Percentiles rank a stretch among this genome's conserved stretches.
These are phyloP conservation scores for Coemansia biformis DNA, from an alignment of 192 early-diverging fungal species.

Conservation along the genomic window DNA sequence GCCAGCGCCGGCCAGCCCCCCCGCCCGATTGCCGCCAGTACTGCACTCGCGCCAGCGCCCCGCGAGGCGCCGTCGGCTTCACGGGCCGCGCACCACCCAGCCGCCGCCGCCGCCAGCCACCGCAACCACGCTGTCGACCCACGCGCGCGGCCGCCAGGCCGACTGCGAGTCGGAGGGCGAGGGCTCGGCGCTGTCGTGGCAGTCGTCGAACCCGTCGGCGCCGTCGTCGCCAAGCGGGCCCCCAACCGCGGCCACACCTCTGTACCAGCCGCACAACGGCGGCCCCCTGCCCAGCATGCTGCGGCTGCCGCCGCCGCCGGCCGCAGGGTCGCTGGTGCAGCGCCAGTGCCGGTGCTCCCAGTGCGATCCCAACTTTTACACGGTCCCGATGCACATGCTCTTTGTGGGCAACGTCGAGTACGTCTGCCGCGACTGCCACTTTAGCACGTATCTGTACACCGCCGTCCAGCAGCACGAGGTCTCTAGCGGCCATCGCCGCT, in stretches of 20 bases:
- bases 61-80: no score
- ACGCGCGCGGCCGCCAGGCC: slow-evolving; percentile 2
- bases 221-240: background rate
- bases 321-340: slow-evolving; percentile 6
- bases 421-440: slow-evolving; percentile 47
- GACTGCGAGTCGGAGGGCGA: slow-evolving; percentile 12
- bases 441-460: slow-evolving; percentile 23
- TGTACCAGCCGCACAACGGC: slow-evolving; percentile 1
- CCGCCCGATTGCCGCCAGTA: no score
- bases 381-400: slow-evolving; percentile 26
- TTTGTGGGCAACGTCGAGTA: slow-evolving; percentile 34
- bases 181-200: slow-evolving; percentile 12
- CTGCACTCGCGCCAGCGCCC: no score
- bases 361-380: slow-evolving; percentile 49
- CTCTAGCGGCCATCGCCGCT: slow-evolving; percentile 40
- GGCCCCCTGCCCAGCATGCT: slow-evolving; percentile 1
- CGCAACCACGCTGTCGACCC: slow-evolving; percentile 7
- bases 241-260: no score
- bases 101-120: background rate
- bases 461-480: slow-evolving; percentile 34
- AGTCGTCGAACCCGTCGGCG: slow-evolving; percentile 1
- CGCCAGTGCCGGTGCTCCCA: slow-evolving; percentile 43
- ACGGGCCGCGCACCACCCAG: no score
- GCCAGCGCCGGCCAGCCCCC: no score
- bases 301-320: slow-evolving; percentile 1